Evolutionary conservation across 73 alveolate genomes (phyloP).

Genomic region (Uronychia setigera): DNA sequence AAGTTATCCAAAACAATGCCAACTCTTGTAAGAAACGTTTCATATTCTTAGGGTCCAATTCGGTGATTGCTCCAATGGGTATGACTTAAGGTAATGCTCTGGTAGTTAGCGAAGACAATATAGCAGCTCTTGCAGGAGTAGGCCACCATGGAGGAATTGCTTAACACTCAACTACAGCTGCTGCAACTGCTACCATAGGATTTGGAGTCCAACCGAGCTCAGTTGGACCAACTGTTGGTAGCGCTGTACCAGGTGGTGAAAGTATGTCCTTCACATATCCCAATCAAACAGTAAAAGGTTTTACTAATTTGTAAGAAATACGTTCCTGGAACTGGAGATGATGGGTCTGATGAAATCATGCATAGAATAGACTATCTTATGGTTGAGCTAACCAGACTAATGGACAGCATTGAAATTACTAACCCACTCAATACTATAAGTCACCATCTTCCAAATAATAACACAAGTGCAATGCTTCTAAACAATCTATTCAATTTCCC

Average conservation of each 20-base stretch:
- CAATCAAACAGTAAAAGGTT: slow-evolving; percentile 1
- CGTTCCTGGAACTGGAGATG: slow-evolving; percentile 50
- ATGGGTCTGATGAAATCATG: slow-evolving; percentile 30
- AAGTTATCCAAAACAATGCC: not conserved
- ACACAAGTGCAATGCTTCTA: not conserved
- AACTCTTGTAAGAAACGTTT: slow-evolving; percentile 4
- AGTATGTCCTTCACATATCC: slow-evolving; percentile 1
- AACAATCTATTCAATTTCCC: not conserved
- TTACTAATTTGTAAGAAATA: slow-evolving; percentile 16
- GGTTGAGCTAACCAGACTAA: slow-evolving; percentile 43
- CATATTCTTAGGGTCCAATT: not conserved
- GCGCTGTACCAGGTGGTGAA: not conserved
- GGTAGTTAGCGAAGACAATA: slow-evolving; percentile 2
- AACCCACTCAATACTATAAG: not conserved
- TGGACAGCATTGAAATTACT: slow-evolving; percentile 31
- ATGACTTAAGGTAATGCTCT: not conserved
- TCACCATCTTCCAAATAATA: not conserved
- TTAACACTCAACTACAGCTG: not conserved
- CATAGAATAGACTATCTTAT: slow-evolving; percentile 27
- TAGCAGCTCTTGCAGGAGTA: not conserved
- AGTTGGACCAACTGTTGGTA: not conserved
- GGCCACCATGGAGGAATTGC: not conserved
- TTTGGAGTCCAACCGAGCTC: not conserved
- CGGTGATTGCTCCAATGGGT: not conserved
- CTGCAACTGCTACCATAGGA: not conserved